A percentile compares a stretch with the other conserved stretches of the same genome.
Conservation (phyloP, 441 rosid genomes). For the Erysimum cheiri region DNA sequence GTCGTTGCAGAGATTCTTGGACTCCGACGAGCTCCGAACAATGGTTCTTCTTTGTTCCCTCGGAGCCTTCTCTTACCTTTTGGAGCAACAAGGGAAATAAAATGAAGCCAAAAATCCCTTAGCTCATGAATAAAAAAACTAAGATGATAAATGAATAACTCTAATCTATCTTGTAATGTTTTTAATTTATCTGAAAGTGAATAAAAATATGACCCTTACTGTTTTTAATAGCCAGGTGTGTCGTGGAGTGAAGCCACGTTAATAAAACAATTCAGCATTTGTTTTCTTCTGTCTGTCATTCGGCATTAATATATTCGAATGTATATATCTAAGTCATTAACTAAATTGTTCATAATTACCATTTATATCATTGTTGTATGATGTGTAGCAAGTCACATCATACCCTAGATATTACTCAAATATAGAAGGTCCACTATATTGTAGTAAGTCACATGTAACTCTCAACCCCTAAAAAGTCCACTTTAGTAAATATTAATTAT, state of each 20-base stretch:
- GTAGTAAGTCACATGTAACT: not conserved
- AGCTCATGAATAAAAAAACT: conserved; percentile 10
- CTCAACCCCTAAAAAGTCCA: not conserved
- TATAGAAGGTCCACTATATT: not conserved
- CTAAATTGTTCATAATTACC: not conserved
- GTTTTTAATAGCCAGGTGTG: not conserved
- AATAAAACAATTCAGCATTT: not conserved
- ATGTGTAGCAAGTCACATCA: not conserved
- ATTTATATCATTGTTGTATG: not conserved
- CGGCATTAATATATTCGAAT: not conserved
- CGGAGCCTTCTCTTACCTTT: conserved; percentile 52
- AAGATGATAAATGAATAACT: not conserved
- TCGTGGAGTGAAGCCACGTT: not conserved
- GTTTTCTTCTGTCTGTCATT: not conserved
- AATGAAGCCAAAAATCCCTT: conserved; percentile 1
- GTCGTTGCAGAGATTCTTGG: conserved; percentile 75
- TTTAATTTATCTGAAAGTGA: not conserved
- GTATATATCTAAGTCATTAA: not conserved
- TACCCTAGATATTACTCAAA: not conserved
- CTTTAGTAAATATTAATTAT: not conserved
- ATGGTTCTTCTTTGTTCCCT: conserved; percentile 65
- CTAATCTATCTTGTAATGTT: not conserved
- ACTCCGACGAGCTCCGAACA: conserved; percentile 72
- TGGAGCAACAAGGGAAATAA: conserved; percentile 5
- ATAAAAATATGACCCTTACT: not conserved